Evolutionary conservation across 495 filamentous ascomycete genomes (phyloP).

Genomic region (Trichodelitschia bisporula): DNA sequence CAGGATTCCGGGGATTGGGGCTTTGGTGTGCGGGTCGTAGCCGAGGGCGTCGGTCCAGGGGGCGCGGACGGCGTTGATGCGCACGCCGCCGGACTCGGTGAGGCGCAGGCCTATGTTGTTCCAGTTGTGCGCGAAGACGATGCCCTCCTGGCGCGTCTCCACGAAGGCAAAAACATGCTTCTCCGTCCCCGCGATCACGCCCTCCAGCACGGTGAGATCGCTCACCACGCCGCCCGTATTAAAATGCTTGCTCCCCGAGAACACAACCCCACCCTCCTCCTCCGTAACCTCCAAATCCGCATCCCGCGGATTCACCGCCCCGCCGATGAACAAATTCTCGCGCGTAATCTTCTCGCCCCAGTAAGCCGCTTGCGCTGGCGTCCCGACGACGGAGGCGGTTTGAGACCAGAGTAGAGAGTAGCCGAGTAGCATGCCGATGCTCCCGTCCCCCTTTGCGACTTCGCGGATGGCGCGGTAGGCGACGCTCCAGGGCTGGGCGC

Average conservation of each 20-base stretch:
- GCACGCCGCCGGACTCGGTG: conserved; percentile 32
- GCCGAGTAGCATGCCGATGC: no score
- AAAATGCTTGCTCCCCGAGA: conserved; percentile 34
- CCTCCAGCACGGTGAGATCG: conserved; percentile 37
- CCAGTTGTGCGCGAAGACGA: conserved; percentile 34
- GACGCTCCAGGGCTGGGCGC: no score
- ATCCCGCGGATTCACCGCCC: conserved; percentile 37
- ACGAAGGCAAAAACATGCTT: conserved; percentile 33
- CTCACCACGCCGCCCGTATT: conserved; percentile 36
- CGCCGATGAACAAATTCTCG: conserved; percentile 37
- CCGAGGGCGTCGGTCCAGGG: conserved; percentile 33
- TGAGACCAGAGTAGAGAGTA: no score
- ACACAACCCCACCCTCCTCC: conserved; percentile 25
- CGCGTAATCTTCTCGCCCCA: no score
- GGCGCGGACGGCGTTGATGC: conserved; percentile 26
- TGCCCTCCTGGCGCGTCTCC: conserved; percentile 25
- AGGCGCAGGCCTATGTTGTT: conserved; percentile 33
- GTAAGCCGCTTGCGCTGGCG: no score
- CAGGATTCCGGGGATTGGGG: conserved; percentile 21
- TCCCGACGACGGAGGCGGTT: no score
- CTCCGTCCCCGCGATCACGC: conserved; percentile 26
- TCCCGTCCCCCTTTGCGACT: no score
- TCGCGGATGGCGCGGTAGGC: no score
- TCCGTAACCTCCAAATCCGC: conserved; percentile 27
- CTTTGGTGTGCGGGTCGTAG: conserved; percentile 23